Base-by-base conservation (phyloP, 108 stramenopile genomes). In the Aureococcus anophagefferens region DNA sequence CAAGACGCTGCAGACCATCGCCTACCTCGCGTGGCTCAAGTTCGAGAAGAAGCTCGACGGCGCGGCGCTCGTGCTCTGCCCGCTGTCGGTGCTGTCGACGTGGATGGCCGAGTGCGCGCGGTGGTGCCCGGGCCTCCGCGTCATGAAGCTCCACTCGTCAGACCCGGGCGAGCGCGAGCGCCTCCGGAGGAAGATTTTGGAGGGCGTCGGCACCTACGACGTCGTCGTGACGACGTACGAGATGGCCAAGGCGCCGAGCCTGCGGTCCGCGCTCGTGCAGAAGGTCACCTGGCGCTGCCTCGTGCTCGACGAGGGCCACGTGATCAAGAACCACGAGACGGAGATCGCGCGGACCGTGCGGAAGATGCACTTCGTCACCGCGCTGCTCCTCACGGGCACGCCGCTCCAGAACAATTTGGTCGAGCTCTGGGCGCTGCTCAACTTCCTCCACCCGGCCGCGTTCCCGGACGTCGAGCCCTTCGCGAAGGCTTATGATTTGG, bases 151-250 rank as follows among this genome's bases (percentile, higher is more conserved):
- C 75, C 94, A 96, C 77, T 83, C 80, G 18, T 67, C 74, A 45
- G 82, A 85, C 34, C 14, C 5, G 78, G 86, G 82, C 17, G 80
- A 81, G 63, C 81, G 82, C 30, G 64, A 36, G 37, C 51, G 83
- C 79, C 28, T 79, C n/a, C 72, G 67, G 73, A 9, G 30, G 3
- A 67, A 82, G 62, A 72, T 81, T 37, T 70, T 63, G 66, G 67
- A 77, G 33, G 13, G 13, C 40, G 5, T 5, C 40, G 40, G 40
- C 40, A 13, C 5, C 51, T 99, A 93, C 90, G 93, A 99, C 80
- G 92, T 95, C 15, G 84, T 91, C 63, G 91, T 99, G 35, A 98
- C 98, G 13, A 97, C 96, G 5, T 99, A 99, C 78, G 98, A 98
- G 86, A 81, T 95, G 30, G 89, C 89, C 68, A 94, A 96, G 72